Evolutionary conservation across 768 basidiomycete species (phyloP).

Genomic region (Cyclocybe aegerita): DNA sequence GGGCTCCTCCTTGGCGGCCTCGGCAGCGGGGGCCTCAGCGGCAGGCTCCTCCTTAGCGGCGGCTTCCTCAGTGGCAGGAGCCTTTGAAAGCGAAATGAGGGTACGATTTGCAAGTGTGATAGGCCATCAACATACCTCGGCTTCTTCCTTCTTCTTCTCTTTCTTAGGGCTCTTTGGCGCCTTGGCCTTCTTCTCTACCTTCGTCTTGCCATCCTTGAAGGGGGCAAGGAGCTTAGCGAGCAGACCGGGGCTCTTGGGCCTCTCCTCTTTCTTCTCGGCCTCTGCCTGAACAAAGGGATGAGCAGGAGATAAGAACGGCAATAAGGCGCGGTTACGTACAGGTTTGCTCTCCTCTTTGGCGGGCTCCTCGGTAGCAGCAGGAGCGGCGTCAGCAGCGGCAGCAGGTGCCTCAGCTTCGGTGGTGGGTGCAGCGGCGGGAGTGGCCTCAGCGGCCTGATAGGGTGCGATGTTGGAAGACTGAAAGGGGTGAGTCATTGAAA

Average conservation of each 20-base stretch:
- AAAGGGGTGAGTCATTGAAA: constrained; percentile 9
- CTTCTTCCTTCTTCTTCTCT: constrained; percentile 79
- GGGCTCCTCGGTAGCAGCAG: constrained; percentile 26
- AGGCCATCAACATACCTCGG: constrained; percentile 41
- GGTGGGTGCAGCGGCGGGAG: constrained; percentile 30
- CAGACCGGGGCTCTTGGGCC: constrained; percentile 77
- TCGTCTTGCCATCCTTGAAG: constrained; percentile 58
- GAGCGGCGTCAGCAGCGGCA: constrained; percentile 17
- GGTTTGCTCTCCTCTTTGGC: constrained; percentile 43
- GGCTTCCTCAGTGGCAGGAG: constrained; percentile 28
- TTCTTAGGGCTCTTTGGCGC: constrained; percentile 77
- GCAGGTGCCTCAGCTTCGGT: constrained; percentile 42
- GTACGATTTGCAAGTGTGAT: background rate
- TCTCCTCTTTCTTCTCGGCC: constrained; percentile 68
- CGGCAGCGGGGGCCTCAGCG: constrained; percentile 39
- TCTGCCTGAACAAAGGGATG: constrained; percentile 33
- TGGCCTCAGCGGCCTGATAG: constrained; percentile 29
- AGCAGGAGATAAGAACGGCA: constrained; percentile 6
- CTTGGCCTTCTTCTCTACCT: constrained; percentile 55
- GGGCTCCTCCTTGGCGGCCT: constrained; percentile 50
- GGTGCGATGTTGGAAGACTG: background rate
- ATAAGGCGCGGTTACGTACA: constrained; percentile 25
- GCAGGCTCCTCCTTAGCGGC: constrained; percentile 42
- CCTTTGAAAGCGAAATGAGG: constrained; percentile 16
- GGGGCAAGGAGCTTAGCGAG: constrained; percentile 78